phyloP scores from a whole-genome alignment of 2,329 filamentous ascomycete species.

The Sarocladiaceae sp. region DNA sequence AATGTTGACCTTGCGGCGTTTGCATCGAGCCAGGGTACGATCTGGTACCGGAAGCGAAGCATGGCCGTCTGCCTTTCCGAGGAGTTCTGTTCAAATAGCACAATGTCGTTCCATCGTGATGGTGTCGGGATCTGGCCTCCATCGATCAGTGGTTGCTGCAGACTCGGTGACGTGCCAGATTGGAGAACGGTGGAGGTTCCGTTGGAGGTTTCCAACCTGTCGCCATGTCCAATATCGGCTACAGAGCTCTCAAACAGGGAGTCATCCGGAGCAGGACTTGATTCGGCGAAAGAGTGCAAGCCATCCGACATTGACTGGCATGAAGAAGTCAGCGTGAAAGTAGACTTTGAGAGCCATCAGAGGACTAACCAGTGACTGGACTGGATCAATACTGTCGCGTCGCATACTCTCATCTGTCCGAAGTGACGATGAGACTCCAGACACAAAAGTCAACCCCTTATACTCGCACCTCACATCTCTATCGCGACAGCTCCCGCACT shows the following conservation, averaged over 20 bases:
- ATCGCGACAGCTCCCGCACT: background rate
- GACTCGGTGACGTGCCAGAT: background rate
- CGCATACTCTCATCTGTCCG: background rate
- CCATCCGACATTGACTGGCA: background rate
- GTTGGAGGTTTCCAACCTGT: background rate
- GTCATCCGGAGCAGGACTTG: background rate
- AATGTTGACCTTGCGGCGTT: background rate
- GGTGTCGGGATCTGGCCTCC: background rate
- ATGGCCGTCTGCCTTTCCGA: conserved; percentile 1
- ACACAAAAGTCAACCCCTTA: conserved; percentile 1
- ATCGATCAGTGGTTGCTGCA: background rate
- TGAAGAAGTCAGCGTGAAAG: background rate
- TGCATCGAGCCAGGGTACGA: conserved; percentile 1
- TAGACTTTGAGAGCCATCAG: background rate
- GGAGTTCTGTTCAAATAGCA: background rate
- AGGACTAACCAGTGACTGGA: background rate
- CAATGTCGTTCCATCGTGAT: background rate
- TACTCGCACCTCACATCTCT: background rate
- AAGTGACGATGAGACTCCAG: background rate
- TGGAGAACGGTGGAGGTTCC: background rate
- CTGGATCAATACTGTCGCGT: background rate
- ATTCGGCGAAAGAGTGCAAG: background rate
- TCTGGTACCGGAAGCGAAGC: conserved; percentile 4
- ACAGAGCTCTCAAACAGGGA: background rate
- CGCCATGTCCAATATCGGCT: background rate